Evolutionary conservation across 176 grass and related monocot species (phyloP).

Genomic region (Calamus simplicifolius): DNA sequence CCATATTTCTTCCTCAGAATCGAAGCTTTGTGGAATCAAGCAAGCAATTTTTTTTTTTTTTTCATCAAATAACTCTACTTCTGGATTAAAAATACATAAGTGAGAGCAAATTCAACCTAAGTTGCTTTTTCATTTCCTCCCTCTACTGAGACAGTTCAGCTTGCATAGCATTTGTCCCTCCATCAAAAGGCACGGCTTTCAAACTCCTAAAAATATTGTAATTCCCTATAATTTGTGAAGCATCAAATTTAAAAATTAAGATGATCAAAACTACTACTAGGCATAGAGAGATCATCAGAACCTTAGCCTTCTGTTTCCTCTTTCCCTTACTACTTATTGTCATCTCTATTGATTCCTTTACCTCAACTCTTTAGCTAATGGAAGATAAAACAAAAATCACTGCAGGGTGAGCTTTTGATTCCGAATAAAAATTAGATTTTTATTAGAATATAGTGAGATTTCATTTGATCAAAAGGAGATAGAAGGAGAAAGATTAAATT

Average conservation of each 20-base stretch:
- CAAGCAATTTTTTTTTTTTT: not conserved
- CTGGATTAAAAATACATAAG: not conserved
- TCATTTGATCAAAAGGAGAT: not conserved
- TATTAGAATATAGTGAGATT: not conserved
- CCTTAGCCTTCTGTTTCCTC: conserved; percentile 42
- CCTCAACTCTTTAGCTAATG: not conserved
- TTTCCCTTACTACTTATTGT: conserved; percentile 17
- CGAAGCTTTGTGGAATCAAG: conserved; percentile 41
- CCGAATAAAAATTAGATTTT: too few relatives aligned
- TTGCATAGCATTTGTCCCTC: conserved; percentile 20
- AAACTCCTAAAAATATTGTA: conserved; percentile 74
- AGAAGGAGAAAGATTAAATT: not conserved
- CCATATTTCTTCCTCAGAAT: conserved; percentile 67
- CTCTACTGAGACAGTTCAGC: conserved; percentile 20
- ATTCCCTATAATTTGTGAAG: conserved; percentile 45
- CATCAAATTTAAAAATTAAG: not conserved
- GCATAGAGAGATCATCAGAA: conserved; percentile 13
- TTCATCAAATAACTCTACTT: conserved; percentile 1
- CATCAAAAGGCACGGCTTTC: conserved; percentile 16
- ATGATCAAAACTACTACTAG: not conserved
- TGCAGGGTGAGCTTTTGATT: too few relatives aligned
- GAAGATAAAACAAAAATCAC: not conserved
- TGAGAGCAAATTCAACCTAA: conserved; percentile 42
- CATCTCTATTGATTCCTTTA: not conserved
- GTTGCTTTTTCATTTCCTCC: conserved; percentile 62